phyloP scores from a whole-genome alignment of 169 alveolate genomes.

The Hepatocystis sp. region DNA sequence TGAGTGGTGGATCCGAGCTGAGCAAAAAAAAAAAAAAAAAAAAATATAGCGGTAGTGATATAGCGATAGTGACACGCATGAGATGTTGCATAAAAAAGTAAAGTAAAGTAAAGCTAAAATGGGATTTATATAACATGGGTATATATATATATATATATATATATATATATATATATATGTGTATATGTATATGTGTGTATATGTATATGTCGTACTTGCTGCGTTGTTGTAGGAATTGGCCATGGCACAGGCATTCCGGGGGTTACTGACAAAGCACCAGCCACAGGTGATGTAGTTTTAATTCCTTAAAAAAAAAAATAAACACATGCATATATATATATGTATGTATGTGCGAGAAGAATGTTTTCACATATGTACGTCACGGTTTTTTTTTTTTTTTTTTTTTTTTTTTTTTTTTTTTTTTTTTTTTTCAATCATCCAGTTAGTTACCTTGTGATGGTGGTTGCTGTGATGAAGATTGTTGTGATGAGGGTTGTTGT shows the following conservation, averaged over 20 bases:
- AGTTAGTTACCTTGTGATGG: too few relatives aligned
- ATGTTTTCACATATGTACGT: too few relatives aligned
- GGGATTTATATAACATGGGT: not conserved
- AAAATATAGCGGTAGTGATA: not conserved
- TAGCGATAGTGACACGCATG: too few relatives aligned
- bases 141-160: constrained; percentile 2
- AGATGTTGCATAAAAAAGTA: not conserved
- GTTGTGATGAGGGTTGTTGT: too few relatives aligned
- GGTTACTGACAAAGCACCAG: constrained; percentile 88
- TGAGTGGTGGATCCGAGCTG: constrained; percentile 81
- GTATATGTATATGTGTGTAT: constrained; percentile 33
- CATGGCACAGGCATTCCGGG: constrained; percentile 94
- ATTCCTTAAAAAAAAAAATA: constrained; percentile 11
- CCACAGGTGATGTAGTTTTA: constrained; percentile 88
- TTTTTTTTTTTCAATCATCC: too few relatives aligned
- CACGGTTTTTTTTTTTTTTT: too few relatives aligned
- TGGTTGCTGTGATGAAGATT: too few relatives aligned
- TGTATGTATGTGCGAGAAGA: too few relatives aligned
- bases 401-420: too few relatives aligned
- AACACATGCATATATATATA: not conserved
- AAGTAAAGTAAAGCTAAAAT: constrained; percentile 2
- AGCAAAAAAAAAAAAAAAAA: not conserved
- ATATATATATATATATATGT: constrained; percentile 2
- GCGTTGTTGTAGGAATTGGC: constrained; percentile 93
- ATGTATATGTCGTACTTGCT: constrained; percentile 80